Evolutionary conservation across 176 grass and related monocot genomes (phyloP).

Genomic region (Aechmea fasciata): DNA sequence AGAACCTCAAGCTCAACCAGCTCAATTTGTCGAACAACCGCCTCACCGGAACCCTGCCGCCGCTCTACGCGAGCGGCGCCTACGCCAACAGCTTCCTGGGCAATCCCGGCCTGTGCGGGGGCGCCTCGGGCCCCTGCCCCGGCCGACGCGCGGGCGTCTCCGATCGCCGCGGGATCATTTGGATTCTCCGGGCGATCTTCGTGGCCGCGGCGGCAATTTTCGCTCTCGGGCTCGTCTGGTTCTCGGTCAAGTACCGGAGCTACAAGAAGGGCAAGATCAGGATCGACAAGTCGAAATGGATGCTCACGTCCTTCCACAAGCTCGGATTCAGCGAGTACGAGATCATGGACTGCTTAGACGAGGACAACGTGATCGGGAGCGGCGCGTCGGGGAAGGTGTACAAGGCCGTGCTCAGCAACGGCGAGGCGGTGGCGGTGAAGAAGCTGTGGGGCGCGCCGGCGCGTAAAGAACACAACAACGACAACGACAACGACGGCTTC

Average conservation of each 20-base stretch:
- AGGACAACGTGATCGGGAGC: conserved; percentile 44
- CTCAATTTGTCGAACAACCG: conserved; percentile 74
- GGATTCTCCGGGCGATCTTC: background rate
- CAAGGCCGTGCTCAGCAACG: conserved; percentile 34
- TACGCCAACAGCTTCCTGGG: conserved; percentile 60
- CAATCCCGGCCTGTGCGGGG: conserved; percentile 54
- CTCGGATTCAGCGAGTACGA: conserved; percentile 45
- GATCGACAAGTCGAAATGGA: conserved; percentile 26
- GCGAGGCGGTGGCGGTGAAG: conserved; percentile 51
- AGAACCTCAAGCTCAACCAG: conserved; percentile 27
- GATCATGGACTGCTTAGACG: conserved; percentile 39
- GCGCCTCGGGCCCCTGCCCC: conserved; percentile 21
- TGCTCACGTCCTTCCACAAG: conserved; percentile 55
- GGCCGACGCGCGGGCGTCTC: background rate
- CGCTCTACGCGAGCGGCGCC: background rate
- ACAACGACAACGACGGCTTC: conserved; percentile 25
- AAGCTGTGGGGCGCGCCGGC: conserved; percentile 31
- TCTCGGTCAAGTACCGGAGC: conserved; percentile 25
- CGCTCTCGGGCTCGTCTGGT: conserved; percentile 19
- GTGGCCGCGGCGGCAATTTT: conserved; percentile 20
- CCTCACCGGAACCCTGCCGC: conserved; percentile 48
- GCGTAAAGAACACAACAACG: background rate
- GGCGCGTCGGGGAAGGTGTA: conserved; percentile 54
- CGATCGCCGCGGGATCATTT: background rate
- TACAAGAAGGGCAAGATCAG: conserved; percentile 5